Evolutionary conservation across 139 green algal species (phyloP).

Genomic region (Micromonas commoda): DNA sequence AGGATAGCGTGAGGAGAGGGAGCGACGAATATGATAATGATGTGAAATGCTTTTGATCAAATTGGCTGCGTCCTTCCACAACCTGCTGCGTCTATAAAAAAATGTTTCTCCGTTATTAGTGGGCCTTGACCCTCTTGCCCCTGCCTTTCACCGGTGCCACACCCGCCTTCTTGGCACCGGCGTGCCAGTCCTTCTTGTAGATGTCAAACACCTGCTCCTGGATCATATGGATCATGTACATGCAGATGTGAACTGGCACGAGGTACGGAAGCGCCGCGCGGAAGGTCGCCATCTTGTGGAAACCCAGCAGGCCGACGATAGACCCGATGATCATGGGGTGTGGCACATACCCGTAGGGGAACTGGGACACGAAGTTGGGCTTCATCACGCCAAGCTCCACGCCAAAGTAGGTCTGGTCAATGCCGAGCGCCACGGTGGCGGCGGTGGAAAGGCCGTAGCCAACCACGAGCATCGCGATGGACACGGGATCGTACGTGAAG

Average conservation of each 20-base stretch:
- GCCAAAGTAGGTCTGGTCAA: constrained; percentile 40
- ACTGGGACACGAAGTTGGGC: constrained; percentile 26
- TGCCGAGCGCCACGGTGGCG: constrained; percentile 20
- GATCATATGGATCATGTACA: constrained; percentile 33
- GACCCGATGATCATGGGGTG: constrained; percentile 36
- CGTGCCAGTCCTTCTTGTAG: constrained; percentile 14
- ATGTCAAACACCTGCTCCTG: constrained; percentile 35
- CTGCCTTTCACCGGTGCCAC: background rate
- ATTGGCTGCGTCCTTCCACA: too few species aligned
- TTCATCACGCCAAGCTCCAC: constrained; percentile 28
- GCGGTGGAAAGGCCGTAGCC: constrained; percentile 27
- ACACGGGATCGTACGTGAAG: constrained; percentile 27
- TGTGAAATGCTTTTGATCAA: too few species aligned
- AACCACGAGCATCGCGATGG: constrained; percentile 22
- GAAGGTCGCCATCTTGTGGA: constrained; percentile 24
- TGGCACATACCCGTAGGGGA: constrained; percentile 32
- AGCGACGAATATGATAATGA: too few species aligned
- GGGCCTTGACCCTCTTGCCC: background rate
- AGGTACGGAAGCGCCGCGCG: constrained; percentile 22
- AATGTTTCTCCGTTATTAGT: too few species aligned
- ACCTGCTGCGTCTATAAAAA: too few species aligned
- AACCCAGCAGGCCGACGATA: constrained; percentile 28
- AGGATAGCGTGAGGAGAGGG: too few species aligned
- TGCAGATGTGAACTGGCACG: constrained; percentile 17
- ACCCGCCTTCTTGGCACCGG: background rate